A percentile compares a stretch with the other conserved stretches of the same genome.
Conservation (phyloP, 441 rosid species). For the Pelargonium cotyledonis region DNA sequence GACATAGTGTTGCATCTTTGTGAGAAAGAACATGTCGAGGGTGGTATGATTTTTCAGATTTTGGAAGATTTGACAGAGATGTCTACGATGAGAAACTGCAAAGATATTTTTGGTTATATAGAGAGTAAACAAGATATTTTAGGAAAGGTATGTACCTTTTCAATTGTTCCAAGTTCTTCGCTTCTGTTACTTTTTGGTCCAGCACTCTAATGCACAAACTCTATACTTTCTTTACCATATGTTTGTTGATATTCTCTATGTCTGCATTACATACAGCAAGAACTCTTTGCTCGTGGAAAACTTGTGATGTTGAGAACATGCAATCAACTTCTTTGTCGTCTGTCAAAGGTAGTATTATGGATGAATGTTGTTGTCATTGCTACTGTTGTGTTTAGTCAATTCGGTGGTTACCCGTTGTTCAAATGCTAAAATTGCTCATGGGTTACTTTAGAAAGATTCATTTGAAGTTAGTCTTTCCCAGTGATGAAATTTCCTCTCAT, state of each 20-base stretch:
- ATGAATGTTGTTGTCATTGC: not conserved
- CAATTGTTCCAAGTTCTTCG: slow-evolving; percentile 8
- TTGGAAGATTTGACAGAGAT: slow-evolving; percentile 95
- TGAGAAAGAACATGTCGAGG: slow-evolving; percentile 96
- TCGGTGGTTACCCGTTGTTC: not conserved
- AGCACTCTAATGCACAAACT: not conserved
- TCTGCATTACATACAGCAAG: slow-evolving; percentile 51
- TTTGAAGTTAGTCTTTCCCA: not conserved
- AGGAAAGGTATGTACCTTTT: slow-evolving; percentile 58
- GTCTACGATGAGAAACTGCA: slow-evolving; percentile 95
- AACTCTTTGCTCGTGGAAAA: slow-evolving; percentile 97
- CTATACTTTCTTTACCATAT: not conserved
- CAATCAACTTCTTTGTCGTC: slow-evolving; percentile 98
- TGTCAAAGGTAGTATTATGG: slow-evolving; percentile 62
- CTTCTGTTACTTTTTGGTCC: slow-evolving; percentile 2
- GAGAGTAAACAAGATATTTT: slow-evolving; percentile 90
- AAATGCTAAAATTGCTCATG: not conserved
- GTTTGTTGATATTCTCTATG: slow-evolving; percentile 5
- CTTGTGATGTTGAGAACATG: slow-evolving; percentile 99
- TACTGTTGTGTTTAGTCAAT: not conserved
- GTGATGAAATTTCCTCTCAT: not conserved
- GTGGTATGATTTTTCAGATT: slow-evolving; percentile 97
- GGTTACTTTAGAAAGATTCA: too few relatives aligned
- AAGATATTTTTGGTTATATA: slow-evolving; percentile 86
- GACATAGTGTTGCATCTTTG: slow-evolving; percentile 90